These are phyloP conservation scores for Staphylotrichum longicolle DNA, from an alignment of 495 filamentous ascomycete species.

Conservation along the genomic window DNA sequence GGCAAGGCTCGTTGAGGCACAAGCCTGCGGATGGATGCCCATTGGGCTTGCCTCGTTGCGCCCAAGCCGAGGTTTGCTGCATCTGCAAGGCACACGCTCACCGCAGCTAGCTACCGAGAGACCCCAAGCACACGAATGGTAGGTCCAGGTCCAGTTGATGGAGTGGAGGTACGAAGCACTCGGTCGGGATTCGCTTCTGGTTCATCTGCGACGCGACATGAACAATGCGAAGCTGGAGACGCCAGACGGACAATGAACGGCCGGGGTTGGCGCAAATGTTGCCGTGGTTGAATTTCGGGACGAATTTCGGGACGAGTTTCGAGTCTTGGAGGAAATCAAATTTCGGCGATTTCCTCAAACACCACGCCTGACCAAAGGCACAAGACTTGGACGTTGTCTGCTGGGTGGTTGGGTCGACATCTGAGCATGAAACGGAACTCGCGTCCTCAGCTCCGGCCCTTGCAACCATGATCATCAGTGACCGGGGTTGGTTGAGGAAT, in stretches of 20 bases:
- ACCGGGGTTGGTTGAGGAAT: not conserved
- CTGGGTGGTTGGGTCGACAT: too few species aligned
- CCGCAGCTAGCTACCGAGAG: not conserved
- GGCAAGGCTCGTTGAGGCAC: not conserved
- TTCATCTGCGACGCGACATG: too few species aligned
- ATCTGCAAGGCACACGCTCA: conserved; percentile 12
- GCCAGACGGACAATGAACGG: too few species aligned
- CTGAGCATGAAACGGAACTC: conserved; percentile 8
- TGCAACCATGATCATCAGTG: conserved; percentile 1
- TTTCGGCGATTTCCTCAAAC: too few species aligned
- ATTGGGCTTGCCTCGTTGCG: not conserved
- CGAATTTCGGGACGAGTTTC: too few species aligned
- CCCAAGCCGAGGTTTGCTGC: conserved; percentile 11
- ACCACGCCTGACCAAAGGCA: too few species aligned
- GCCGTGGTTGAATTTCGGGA: too few species aligned
- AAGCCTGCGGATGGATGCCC: not conserved
- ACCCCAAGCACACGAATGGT: not conserved
- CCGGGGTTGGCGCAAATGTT: too few species aligned
- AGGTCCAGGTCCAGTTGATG: not conserved
- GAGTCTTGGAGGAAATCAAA: too few species aligned
- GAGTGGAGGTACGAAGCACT: not conserved
- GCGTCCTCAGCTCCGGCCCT: conserved; percentile 9
- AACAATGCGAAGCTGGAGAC: too few species aligned
- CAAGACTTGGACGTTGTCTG: too few species aligned
- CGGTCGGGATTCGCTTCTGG: too few species aligned